Conservation (phyloP, 805 yeast species). For the Candida boidinii region DNA sequence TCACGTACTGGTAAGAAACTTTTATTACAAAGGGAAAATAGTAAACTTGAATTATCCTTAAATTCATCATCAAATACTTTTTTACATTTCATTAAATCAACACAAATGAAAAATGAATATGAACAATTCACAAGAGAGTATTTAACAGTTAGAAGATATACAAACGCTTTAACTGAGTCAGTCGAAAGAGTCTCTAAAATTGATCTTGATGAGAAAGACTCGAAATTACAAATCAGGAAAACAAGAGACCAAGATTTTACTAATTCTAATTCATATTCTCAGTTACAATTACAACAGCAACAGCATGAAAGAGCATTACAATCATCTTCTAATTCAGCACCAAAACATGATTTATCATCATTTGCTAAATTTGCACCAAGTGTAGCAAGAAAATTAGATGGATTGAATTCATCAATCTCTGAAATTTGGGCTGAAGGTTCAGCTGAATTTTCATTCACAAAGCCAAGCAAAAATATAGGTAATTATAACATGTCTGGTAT, state of each 20-base stretch:
- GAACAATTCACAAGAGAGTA: slow-evolving; percentile 73
- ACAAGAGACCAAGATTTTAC: slow-evolving; percentile 2
- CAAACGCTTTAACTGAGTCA: slow-evolving; percentile 63
- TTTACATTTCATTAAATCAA: too few species aligned
- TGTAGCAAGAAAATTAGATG: neutral
- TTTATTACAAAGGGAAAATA: slow-evolving; percentile 77
- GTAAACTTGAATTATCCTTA: slow-evolving; percentile 47
- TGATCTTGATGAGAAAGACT: too few species aligned
- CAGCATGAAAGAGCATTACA: neutral
- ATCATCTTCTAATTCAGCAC: too few species aligned
- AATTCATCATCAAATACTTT: slow-evolving; percentile 26
- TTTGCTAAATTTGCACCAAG: neutral
- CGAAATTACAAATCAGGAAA: slow-evolving; percentile 7
- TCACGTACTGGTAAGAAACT: slow-evolving; percentile 77
- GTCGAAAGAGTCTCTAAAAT: slow-evolving; percentile 37
- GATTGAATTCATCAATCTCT: neutral
- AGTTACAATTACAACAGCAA: neutral
- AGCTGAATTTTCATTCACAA: too few species aligned
- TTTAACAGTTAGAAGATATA: slow-evolving; percentile 56
- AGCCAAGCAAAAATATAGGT: too few species aligned
- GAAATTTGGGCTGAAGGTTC: neutral
- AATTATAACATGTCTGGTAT: too few species aligned
- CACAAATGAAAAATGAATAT: slow-evolving; percentile 64
- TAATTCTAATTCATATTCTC: too few species aligned
- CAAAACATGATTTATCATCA: neutral